Evolutionary conservation across 176 grass and related monocot species (phyloP).

Genomic region (Cenchrus fungigraminus): DNA sequence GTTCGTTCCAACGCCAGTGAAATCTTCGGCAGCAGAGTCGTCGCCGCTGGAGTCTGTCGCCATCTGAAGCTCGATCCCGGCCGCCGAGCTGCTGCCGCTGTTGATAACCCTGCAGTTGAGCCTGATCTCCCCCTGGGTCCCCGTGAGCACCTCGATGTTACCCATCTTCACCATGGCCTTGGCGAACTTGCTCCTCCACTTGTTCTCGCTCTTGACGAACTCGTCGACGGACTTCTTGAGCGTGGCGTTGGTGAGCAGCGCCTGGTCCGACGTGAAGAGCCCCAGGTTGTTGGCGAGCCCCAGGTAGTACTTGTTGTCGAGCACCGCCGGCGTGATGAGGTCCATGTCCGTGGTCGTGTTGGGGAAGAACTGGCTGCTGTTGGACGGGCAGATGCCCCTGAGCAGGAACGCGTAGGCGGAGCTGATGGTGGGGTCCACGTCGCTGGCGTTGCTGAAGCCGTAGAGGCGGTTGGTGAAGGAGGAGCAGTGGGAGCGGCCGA

Average conservation of each 20-base stretch:
- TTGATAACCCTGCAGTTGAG: conserved; percentile 74
- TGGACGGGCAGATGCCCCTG: conserved; percentile 49
- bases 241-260: conserved; percentile 58
- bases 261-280: conserved; percentile 69
- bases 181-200: conserved; percentile 64
- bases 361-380: conserved; percentile 61
- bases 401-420: conserved; percentile 66
- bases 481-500: conserved; percentile 62
- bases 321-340: conserved; percentile 57
- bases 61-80: conserved; percentile 14
- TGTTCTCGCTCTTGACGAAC: conserved; percentile 58
- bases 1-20: background rate
- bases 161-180: conserved; percentile 84
- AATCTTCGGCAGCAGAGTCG: background rate
- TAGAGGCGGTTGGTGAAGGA: conserved; percentile 63
- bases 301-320: conserved; percentile 81
- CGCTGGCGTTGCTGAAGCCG: conserved; percentile 51
- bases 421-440: conserved; percentile 63
- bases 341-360: conserved; percentile 57
- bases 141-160: conserved; percentile 66
- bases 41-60: background rate
- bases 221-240: conserved; percentile 53
- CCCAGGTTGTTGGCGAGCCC: conserved; percentile 59
- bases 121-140: conserved; percentile 68
- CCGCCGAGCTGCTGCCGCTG: conserved; percentile 40